Evolutionary conservation across 2,329 filamentous ascomycete genomes (phyloP), one percentile per base, ranked within the genome.

Genomic region (Neonectria hederae): DNA sequence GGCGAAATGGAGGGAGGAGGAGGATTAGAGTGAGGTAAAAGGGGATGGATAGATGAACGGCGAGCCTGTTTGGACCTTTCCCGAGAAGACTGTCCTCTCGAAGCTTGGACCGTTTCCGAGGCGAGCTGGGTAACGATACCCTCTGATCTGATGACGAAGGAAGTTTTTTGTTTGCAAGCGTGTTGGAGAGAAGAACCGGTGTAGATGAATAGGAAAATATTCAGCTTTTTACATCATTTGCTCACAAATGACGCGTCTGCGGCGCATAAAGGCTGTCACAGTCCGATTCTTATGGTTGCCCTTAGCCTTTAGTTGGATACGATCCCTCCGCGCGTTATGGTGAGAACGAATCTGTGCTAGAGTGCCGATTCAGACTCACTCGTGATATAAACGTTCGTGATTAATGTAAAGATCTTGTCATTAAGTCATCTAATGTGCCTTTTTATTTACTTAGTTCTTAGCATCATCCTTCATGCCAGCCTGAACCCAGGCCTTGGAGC

Each of bases 381-480:
- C 8, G 3, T 8, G 4, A 42, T 42, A 42, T 19, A 68, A 42
- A 62, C 17, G 11, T 28, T 7, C 11, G 14, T 3, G 21, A 32
- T 43, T 3, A 59, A 21, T 30, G 19, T n/a, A n/a, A 21, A 22
- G 22, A 13, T 51, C 22, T 48, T 59, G 30, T 17, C 46, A 59
- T 61, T 55, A 22, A 56, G 10, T 51, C 28, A 30, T 51, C n/a
- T 13, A 13, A 13, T 11, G 46, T 10, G 35, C 11, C 21, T 13
- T 49, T 28, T 5, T 19, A 19, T 6, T 60, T 51, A 35, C 51
- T 73, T 61, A 77, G 66, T 85, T 85, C 76, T 86, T 83, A 2
- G 86, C 83, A 78, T 92, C 90, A 0, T 84, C 82, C 79, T 90
- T 87, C 90, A 92, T 93, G 2, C 89, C 86, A 48, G 83, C 75